Conservation (phyloP, 2,329 filamentous ascomycete genomes). For the Cercospora sp. region DNA sequence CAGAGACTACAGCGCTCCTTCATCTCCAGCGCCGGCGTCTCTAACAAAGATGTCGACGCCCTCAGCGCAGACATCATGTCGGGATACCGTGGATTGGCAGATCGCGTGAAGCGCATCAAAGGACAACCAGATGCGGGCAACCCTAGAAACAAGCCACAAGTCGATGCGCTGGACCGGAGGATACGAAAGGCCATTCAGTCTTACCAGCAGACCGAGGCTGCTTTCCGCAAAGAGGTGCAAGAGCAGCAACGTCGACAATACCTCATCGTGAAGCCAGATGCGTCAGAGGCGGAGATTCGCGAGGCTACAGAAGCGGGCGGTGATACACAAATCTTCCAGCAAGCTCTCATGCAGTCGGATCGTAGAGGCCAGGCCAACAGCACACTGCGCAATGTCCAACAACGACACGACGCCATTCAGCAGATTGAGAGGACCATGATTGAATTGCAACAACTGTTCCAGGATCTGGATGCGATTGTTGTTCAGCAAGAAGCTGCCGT, state of each 20-base stretch:
- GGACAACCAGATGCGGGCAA: conserved; percentile 70
- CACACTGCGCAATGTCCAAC: conserved; percentile 75
- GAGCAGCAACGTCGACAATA: conserved; percentile 88
- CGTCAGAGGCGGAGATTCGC: conserved; percentile 71
- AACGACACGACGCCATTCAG: conserved; percentile 81
- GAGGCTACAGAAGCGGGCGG: conserved; percentile 71
- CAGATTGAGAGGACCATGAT: conserved; percentile 91
- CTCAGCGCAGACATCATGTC: conserved; percentile 79
- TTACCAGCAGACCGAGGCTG: conserved; percentile 77
- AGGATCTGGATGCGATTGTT: conserved; percentile 82
- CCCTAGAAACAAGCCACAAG: conserved; percentile 73
- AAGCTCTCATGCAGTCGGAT: conserved; percentile 79
- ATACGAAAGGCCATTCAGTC: conserved; percentile 77
- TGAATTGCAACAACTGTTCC: conserved; percentile 82
- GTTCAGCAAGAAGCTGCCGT: conserved; percentile 82
- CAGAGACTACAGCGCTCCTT: conserved; percentile 71
- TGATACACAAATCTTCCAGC: conserved; percentile 80
- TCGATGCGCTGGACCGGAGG: conserved; percentile 75
- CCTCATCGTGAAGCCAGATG: conserved; percentile 72
- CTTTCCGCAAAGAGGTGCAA: conserved; percentile 76
- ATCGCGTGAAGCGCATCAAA: conserved; percentile 80
- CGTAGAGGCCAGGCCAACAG: conserved; percentile 78
- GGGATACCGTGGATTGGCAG: conserved; percentile 74
- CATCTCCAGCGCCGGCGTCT: conserved; percentile 65
- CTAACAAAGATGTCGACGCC: conserved; percentile 66